A percentile compares a stretch with the other conserved stretches of the same genome.
Evolutionary conservation across 2,329 filamentous ascomycete genomes (phyloP).

Genomic region (Tricladium varicosporioides): DNA sequence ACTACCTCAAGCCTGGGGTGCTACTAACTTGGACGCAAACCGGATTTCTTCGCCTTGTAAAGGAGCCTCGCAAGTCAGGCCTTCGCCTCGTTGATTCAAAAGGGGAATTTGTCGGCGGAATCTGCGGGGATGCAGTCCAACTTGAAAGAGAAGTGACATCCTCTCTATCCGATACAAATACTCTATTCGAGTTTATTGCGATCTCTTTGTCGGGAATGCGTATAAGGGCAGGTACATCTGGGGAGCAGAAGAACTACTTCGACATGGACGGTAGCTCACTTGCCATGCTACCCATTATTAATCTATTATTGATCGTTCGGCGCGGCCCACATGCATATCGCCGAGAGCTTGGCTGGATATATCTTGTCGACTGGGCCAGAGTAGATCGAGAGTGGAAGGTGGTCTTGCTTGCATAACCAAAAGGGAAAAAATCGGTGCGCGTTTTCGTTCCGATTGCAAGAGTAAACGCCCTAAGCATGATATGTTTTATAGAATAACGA

Average conservation of each 20-base stretch:
- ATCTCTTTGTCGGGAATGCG: not conserved
- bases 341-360: conserved; percentile 3
- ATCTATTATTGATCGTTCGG: conserved; percentile 1
- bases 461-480: too few relatives aligned
- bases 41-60: conserved; percentile 1
- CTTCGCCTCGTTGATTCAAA: not conserved
- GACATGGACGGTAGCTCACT: not conserved
- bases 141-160: conserved; percentile 3
- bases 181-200: conserved; percentile 3
- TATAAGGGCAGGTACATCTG: not conserved
- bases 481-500: too few relatives aligned
- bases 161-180: not conserved
- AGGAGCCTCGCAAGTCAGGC: not conserved
- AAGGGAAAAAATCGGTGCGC: not conserved
- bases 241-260: conserved; percentile 3
- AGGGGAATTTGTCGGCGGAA: conserved; percentile 1
- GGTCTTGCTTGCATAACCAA: not conserved
- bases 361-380: conserved; percentile 3
- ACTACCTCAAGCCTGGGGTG: conserved; percentile 1
- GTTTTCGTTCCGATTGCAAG: too few relatives aligned
- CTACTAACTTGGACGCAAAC: conserved; percentile 1
- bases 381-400: conserved; percentile 1
- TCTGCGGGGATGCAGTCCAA: conserved; percentile 3
- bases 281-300: not conserved
- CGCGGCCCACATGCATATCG: conserved; percentile 1